These are phyloP conservation scores for Phialemoniopsis sp. DNA, from an alignment of 2,329 filamentous ascomycete genomes.

Conservation along the genomic window DNA sequence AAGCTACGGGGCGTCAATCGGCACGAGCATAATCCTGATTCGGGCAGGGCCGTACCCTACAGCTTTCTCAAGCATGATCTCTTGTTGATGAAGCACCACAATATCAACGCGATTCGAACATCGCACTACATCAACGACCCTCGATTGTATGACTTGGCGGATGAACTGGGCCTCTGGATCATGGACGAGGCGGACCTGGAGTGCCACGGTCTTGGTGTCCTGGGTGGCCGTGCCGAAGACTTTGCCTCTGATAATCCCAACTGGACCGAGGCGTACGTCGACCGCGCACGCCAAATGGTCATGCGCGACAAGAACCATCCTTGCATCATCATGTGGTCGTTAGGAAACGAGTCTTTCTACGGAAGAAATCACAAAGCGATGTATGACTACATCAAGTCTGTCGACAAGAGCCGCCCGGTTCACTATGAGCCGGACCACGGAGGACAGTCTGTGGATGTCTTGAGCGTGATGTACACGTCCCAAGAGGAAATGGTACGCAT, in stretches of 20 bases:
- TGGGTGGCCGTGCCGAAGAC: slow-evolving; percentile 30
- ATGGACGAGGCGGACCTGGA: slow-evolving; percentile 51
- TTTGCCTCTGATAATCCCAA: slow-evolving; percentile 53
- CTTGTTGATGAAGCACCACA: slow-evolving; percentile 62
- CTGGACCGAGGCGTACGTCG: slow-evolving; percentile 59
- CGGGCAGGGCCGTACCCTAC: slow-evolving; percentile 51
- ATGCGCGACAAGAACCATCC: slow-evolving; percentile 61
- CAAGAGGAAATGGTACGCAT: slow-evolving; percentile 32
- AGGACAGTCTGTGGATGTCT: slow-evolving; percentile 54
- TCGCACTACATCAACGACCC: slow-evolving; percentile 63
- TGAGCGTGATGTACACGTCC: slow-evolving; percentile 57
- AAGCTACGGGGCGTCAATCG: slow-evolving; percentile 60
- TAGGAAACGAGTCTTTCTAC: slow-evolving; percentile 66
- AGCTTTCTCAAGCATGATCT: slow-evolving; percentile 59
- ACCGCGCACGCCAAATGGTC: slow-evolving; percentile 60
- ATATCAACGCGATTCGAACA: slow-evolving; percentile 67
- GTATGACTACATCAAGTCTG: slow-evolving; percentile 54
- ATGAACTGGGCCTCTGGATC: slow-evolving; percentile 61
- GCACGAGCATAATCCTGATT: slow-evolving; percentile 52
- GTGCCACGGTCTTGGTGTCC: slow-evolving; percentile 47
- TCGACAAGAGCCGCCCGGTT: slow-evolving; percentile 50
- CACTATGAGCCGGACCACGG: slow-evolving; percentile 60
- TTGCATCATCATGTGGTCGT: slow-evolving; percentile 62
- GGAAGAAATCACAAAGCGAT: slow-evolving; percentile 60
- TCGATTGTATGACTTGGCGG: slow-evolving; percentile 55